Evolutionary conservation across 108 stramenopile species (phyloP), one percentile per base, ranked within the genome.

Genomic region (Skeletonema costatum): DNA sequence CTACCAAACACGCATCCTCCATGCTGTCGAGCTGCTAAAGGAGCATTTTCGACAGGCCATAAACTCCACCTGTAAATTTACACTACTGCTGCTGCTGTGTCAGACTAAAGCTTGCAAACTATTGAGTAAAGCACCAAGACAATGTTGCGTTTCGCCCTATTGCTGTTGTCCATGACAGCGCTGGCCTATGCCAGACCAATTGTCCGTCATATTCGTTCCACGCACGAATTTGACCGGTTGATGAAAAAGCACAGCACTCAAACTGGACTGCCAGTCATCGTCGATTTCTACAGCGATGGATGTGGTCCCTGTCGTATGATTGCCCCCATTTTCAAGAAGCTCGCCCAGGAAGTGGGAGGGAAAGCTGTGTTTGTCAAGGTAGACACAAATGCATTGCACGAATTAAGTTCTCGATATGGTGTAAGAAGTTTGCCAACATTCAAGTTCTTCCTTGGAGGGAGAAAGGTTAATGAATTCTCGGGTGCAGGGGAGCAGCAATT

Each of bases 331-430:
- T 98, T 91, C 89, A 93, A 95, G 84, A 89, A 95, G 71, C 87
- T 97, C 10, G 97, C 96, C 53, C 79, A 90, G 66, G 91, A 97
- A 59, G 80, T 87, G 35, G 81, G 84, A 39, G 95, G 91, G 72
- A 82, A 86, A 78, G 96, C 96, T 8, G 96, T 98, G 58, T 96
- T 98, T 83, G 94, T 94, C 74, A 98, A 98, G 78, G 92, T 98
- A 25, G 93, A 98, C 61, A 93, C 92, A 67, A 91, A 92, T 53
- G 87, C 88, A 16, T 85, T 89, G 69, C 82, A 91, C 67, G 91
- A 93, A 74, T 68, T 93, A 13, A 70, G 76, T 32, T 32, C 63
- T 1, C 87, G 92, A 4, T 93, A 93, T 56, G 88, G 86, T 32
- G 89, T 98, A 38, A 85, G 93, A 33, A 89, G 88, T 60, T 76